A percentile compares a stretch with the other conserved stretches of the same genome.
Evolutionary conservation across 164 flowering plant species (phyloP).

Genomic region (Dillenia suffruticosa): DNA sequence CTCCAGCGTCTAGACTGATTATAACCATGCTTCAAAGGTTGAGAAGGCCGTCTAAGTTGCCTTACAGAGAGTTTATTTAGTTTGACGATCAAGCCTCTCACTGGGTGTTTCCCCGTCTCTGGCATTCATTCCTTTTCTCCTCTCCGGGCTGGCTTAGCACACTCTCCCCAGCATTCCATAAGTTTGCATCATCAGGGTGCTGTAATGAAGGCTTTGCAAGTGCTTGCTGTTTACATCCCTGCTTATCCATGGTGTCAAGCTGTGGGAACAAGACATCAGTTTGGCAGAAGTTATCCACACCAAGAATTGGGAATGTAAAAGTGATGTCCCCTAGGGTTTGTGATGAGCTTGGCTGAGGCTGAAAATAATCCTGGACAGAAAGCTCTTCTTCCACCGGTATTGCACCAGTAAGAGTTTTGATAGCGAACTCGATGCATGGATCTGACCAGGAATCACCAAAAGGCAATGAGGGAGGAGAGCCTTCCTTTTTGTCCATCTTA

Average conservation of each 20-base stretch:
- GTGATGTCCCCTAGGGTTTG: conserved; percentile 16
- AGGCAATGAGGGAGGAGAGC: conserved; percentile 15
- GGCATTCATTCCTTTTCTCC: conserved; percentile 7
- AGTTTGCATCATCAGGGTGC: conserved; percentile 7
- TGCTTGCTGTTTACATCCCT: conserved; percentile 7
- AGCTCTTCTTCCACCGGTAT: conserved; percentile 30
- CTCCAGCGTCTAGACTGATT: too few species aligned
- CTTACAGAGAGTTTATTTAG: too few species aligned
- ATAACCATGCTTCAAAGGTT: too few species aligned
- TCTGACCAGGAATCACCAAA: conserved; percentile 34
- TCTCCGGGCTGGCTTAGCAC: conserved; percentile 10
- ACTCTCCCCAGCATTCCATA: conserved; percentile 13
- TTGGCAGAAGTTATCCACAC: conserved; percentile 15
- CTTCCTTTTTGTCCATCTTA: conserved; percentile 15
- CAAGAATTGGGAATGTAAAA: conserved; percentile 9
- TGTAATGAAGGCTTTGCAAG: conserved; percentile 9
- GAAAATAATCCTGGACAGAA: conserved; percentile 22
- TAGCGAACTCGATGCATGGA: conserved; percentile 48
- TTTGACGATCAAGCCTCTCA: too few species aligned
- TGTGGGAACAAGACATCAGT: conserved; percentile 11
- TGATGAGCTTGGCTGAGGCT: conserved; percentile 21
- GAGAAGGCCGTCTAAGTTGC: too few species aligned
- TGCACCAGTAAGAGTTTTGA: conserved; percentile 47
- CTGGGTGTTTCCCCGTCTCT: conserved; percentile 9
- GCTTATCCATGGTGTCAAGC: conserved; percentile 10